Evolutionary conservation across 2,329 filamentous ascomycete species (phyloP).

Genomic region (Aspergillus niger): DNA sequence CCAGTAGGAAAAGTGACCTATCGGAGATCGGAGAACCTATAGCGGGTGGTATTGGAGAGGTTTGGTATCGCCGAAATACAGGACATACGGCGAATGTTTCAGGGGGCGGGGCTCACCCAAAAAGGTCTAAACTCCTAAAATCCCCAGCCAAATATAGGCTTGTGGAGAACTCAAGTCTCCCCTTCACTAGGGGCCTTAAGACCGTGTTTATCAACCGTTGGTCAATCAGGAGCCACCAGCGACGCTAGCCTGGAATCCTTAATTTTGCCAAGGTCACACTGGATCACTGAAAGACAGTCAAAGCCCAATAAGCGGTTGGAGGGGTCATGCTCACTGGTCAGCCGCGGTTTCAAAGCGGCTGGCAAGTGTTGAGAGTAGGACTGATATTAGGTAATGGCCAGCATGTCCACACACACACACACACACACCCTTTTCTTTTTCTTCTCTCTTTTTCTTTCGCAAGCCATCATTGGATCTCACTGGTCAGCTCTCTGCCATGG

Average conservation of each 20-base stretch:
- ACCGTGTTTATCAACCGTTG: slow-evolving; percentile 25
- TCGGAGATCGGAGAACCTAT: background rate
- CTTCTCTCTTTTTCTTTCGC: too few relatives aligned
- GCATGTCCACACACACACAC: background rate
- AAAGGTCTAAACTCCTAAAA: slow-evolving; percentile 1
- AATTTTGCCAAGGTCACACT: slow-evolving; percentile 19
- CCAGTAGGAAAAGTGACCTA: background rate
- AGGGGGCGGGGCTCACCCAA: slow-evolving; percentile 23
- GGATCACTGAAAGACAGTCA: background rate
- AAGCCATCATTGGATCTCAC: background rate
- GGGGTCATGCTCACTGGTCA: slow-evolving; percentile 11
- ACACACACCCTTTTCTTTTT: too few relatives aligned
- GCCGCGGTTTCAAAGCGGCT: slow-evolving; percentile 15
- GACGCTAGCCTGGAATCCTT: slow-evolving; percentile 21
- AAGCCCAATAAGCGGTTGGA: slow-evolving; percentile 4
- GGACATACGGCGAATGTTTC: slow-evolving; percentile 14
- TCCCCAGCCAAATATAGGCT: slow-evolving; percentile 26
- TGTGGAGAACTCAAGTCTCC: slow-evolving; percentile 13
- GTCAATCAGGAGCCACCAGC: slow-evolving; percentile 15
- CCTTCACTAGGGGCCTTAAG: slow-evolving; percentile 4
- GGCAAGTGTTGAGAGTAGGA: background rate
- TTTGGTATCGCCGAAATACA: background rate
- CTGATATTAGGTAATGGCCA: slow-evolving; percentile 2
- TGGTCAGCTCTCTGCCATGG: background rate
- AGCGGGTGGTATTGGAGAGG: background rate